Percentiles rank a stretch among this genome's conserved stretches.
These are phyloP conservation scores for Pseudogymnoascus sp. DNA, from an alignment of 2,329 filamentous ascomycete genomes.

Conservation along the genomic window DNA sequence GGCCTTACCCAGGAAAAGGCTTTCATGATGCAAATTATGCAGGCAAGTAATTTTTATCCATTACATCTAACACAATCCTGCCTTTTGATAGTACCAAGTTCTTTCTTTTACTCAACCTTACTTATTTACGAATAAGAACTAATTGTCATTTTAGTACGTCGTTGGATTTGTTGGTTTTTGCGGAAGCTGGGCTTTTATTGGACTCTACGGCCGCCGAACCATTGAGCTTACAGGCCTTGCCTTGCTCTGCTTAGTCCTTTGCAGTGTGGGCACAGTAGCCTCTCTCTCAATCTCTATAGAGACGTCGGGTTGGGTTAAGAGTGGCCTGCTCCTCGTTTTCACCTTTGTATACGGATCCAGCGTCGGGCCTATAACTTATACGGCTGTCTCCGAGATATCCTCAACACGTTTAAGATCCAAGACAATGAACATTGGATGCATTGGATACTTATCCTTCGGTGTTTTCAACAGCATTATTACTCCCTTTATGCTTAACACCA, in stretches of 20 bases:
- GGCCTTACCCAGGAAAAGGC: constrained; percentile 42
- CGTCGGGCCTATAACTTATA: constrained; percentile 86
- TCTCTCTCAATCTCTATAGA: constrained; percentile 35
- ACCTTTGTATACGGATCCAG: constrained; percentile 79
- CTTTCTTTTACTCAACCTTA: neutral
- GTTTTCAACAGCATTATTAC: constrained; percentile 79
- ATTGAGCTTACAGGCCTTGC: constrained; percentile 18
- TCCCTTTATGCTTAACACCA: constrained; percentile 88
- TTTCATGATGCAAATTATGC: constrained; percentile 45
- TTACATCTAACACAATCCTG: neutral
- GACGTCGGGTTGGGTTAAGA: constrained; percentile 37
- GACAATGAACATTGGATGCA: constrained; percentile 79
- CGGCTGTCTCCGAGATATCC: constrained; percentile 77
- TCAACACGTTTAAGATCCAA: constrained; percentile 82
- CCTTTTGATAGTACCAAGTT: neutral
- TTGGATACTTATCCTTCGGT: constrained; percentile 64
- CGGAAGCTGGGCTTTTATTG: constrained; percentile 45
- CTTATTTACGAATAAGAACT: neutral
- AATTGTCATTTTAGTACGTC: constrained; percentile 19
- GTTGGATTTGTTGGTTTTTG: constrained; percentile 31
- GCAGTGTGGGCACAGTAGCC: constrained; percentile 42
- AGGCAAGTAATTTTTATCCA: neutral
- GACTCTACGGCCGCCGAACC: constrained; percentile 25
- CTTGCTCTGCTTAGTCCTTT: constrained; percentile 32
- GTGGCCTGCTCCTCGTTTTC: constrained; percentile 71